Base-by-base conservation (phyloP, 2,329 filamentous ascomycete species). In the Capronia coronata region DNA sequence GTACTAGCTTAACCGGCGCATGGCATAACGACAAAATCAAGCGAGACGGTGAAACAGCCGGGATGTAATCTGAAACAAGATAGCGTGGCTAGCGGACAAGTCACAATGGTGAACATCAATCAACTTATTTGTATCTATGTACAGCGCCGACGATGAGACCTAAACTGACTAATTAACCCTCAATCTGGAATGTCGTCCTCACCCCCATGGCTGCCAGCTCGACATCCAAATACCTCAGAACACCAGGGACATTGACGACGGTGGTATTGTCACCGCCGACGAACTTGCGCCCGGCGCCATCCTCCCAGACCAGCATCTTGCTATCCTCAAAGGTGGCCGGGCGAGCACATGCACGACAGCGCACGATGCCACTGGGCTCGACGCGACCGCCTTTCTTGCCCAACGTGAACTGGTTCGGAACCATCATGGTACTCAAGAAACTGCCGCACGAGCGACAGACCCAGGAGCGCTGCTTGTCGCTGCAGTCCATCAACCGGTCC, bases 191-290 rank as follows among this genome's bases (percentile, higher is more conserved):
- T 75, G 88, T 95, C 71, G 98, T 80, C 71, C 89, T 85, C 46
- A 98, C 84, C 46, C 93, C 93, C 93, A 98, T 98, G 48, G 89
- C 89, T 29, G 90, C 87, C 61, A 98, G 73, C 70, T 98, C 93
- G 16, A 95, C 90, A 70, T 98, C 93, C 59, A 98, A 71, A 72
- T 86, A 97, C 70, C 87, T 88, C 67, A 98, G 72, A 47, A 94
- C 93, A 56, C 90, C 91, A 0, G 93, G 93, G 13, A 98, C 87
- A 46, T 89, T 90, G 29, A 98, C 88, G 58, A 93, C 76, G 2
- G 90, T 93, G 2, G 93, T 93, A 65, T 97, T 81, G 57, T 91
- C 87, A 42, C 93, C 93, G 7, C 93, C 93, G 27, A 87, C 78
- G 78, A 85, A 97, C 59, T 86, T 82, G 59, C 80, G 77, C 1